A percentile compares a stretch with the other conserved stretches of the same genome.
phyloP scores from a whole-genome alignment of 805 yeast genomes.

The Kregervanrija fluxuum region DNA sequence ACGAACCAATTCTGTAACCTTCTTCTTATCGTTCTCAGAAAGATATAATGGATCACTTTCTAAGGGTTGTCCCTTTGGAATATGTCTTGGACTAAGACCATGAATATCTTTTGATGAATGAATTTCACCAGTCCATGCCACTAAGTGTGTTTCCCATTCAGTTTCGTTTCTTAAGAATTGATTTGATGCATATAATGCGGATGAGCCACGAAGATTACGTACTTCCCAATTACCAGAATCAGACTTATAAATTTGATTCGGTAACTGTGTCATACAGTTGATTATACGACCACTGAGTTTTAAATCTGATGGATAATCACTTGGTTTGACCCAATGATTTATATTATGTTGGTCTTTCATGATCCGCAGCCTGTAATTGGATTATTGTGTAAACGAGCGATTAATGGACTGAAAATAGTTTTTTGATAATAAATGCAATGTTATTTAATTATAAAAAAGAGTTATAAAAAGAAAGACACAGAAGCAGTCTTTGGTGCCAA shows the following conservation, averaged over 20 bases:
- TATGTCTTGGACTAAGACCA: conserved; percentile 14
- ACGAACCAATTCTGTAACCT: conserved; percentile 41
- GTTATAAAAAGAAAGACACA: too few species aligned
- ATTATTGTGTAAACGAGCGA: too few species aligned
- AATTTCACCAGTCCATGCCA: conserved; percentile 96
- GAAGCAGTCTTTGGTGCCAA: too few species aligned
- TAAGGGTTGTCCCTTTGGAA: conserved; percentile 21
- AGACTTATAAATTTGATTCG: conserved; percentile 47
- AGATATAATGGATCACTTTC: conserved; percentile 58
- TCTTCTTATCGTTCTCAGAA: conserved; percentile 46
- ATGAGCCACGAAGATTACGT: conserved; percentile 67
- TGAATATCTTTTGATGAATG: conserved; percentile 20
- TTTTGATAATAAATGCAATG: too few species aligned
- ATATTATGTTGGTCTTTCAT: too few species aligned
- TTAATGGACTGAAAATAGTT: too few species aligned
- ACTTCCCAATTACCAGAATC: conserved; percentile 46
- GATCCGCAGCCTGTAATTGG: too few species aligned
- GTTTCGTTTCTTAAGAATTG: conserved; percentile 55
- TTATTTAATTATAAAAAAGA: too few species aligned
- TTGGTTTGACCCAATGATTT: conserved; percentile 7
- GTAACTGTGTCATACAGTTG: conserved; percentile 60
- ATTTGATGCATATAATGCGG: conserved; percentile 76
- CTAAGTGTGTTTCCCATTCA: conserved; percentile 79
- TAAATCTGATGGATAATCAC: conserved; percentile 21
- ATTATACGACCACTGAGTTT: conserved; percentile 59